Evolutionary conservation across 2,329 filamentous ascomycete species (phyloP), one percentile per base, ranked within the genome.

Genomic region (Penicillium brevicompactum): DNA sequence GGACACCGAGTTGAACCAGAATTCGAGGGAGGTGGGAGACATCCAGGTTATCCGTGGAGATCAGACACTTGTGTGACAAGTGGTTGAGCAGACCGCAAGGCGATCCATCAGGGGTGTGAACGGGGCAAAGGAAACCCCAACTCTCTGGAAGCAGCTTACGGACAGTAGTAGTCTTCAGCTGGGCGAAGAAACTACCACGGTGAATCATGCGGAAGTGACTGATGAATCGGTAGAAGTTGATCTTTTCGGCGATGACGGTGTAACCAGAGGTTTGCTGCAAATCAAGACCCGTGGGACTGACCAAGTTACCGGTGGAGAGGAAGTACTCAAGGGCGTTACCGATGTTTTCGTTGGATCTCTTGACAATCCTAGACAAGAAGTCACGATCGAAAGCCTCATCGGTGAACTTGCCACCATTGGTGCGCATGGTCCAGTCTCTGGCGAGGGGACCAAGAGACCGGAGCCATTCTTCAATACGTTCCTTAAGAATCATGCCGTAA

Each of bases 201-300:
- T 99, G 94, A 55, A 99, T 91, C 92, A 97, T 97, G 64, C 94
- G 89, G 83, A 99, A 99, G 75, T 99, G 94, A 74, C 91, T 94
- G 78, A 99, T 96, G 78, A 97, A 99, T 67, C 94, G 91, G 69
- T 96, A 86, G 73, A 97, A 99, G 78, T 99, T 99, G 72, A 99
- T 93, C 82, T 97, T 97, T 73, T 99, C 94, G 2, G 94, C 94
- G 49, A 97, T 92, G 48, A 99, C 92, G 0, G 91, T 96, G 74
- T 96, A 99, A 59, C 94, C 94, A 11, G 93, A 94, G 0, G 89
- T 88, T 75, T 99, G 94, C 71, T 97, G 94, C 68, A 97, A 76
- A 82, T 99, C 94, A 40, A 99, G 82, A 61, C 94, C 94, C 30
- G 91, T 96, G 13, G 91, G 87, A 79, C 91, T 96, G 68, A 91